A percentile compares a stretch with the other conserved stretches of the same genome.
Evolutionary conservation across 208 protist genomes (phyloP).

Genomic region (Leishmania martiniquensis): DNA sequence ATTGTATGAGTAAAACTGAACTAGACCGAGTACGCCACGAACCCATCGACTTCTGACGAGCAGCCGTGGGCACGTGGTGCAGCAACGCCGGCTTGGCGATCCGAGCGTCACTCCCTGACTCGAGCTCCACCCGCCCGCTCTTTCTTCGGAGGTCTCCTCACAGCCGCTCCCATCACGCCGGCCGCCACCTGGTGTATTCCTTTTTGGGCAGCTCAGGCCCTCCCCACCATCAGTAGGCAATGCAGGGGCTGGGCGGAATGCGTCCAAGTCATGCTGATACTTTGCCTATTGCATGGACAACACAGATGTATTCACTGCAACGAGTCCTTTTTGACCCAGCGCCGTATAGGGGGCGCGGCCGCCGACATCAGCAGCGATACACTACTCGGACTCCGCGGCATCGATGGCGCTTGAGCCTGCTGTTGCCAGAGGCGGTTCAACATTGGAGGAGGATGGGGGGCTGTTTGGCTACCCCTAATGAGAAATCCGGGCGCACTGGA

Average conservation of each 20-base stretch:
- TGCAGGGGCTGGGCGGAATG: not conserved
- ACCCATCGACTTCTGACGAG: not conserved
- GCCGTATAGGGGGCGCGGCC: not conserved
- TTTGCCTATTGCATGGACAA: not conserved
- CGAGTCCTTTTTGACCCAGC: not conserved
- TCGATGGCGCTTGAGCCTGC: no score
- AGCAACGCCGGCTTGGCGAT: not conserved
- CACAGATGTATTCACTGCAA: not conserved
- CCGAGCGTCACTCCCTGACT: not conserved
- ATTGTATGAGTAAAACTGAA: no score
- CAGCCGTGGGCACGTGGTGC: not conserved
- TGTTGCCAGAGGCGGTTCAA: no score
- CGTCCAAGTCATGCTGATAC: not conserved
- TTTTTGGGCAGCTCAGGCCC: not conserved
- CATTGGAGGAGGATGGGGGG: not conserved
- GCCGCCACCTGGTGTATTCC: not conserved
- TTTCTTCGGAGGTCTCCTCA: no score
- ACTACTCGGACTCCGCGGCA: not conserved
- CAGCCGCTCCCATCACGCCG: not conserved
- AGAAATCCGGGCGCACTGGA: no score
- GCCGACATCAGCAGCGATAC: not conserved
- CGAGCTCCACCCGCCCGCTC: not conserved
- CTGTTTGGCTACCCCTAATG: not conserved
- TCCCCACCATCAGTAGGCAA: not conserved
- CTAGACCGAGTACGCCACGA: no score